Evolutionary conservation across 108 stramenopile genomes (phyloP), one percentile per base, ranked within the genome.

Genomic region (Pseudonitzschia delicatissima): DNA sequence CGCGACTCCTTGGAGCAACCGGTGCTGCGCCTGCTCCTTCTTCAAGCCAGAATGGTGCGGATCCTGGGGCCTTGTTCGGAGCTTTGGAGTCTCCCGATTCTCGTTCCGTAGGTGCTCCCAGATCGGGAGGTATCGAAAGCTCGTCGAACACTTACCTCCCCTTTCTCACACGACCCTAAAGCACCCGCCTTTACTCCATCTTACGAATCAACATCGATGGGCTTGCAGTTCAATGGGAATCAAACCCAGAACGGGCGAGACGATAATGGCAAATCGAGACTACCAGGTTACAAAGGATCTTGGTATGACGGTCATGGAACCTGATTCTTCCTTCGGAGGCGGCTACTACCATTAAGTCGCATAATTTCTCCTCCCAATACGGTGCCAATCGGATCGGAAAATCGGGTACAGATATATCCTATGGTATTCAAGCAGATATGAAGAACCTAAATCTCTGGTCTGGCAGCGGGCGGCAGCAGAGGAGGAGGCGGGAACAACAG

Each of bases 221-320:
- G 21, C 2, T 51, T 44, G 42, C 42, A 44, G n/a, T 44, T 44
- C 23, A 51, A 25, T 23, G 13, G 27, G 21, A 58, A 21, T 32
- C 29, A 58, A 15, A 29, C 15, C 32, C 4, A 36, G 9, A 58
- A n/a, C 35, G 17, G 8, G n/a, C 15, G 57, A 58, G 32, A 36
- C 15, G 60, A 45, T 42, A 35, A 67, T 21, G 27, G 23, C 0
- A 61, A 49, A 36, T 45, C 65, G 36, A 50, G 66, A 48, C 18
- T 68, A 15, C 32, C 74, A 3, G n/a, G 57, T 45, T 23, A 32
- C 69, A 18, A 71, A 71, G 55, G 64, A 84, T 69, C 36, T 79
- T 5, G 83, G 84, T 45, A 67, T 85, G 0, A 87, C 82, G 8
- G 85, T 91, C 13, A 80, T 82, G 20, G 90, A 91, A 66, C 90